Conservation (phyloP, 495 filamentous ascomycete genomes). For the Aspergillus panamensis region DNA sequence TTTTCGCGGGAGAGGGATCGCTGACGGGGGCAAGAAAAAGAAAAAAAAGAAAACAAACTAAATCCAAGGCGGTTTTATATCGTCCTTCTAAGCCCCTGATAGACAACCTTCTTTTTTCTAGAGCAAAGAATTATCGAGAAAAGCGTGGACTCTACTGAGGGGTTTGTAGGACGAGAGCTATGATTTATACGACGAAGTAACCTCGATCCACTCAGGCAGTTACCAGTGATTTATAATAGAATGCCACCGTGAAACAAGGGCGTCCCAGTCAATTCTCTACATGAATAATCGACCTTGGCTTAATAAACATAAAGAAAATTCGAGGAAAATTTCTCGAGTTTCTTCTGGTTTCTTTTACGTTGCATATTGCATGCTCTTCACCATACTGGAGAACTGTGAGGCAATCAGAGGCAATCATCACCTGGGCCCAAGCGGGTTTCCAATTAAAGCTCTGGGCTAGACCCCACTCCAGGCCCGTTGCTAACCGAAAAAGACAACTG, state of each 20-base stretch:
- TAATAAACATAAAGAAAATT: constrained; percentile 1
- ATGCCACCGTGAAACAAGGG: neutral
- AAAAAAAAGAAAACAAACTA: neutral
- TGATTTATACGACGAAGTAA: constrained; percentile 8
- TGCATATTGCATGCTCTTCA: constrained; percentile 1
- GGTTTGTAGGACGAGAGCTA: neutral
- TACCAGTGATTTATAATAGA: constrained; percentile 17
- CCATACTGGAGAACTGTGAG: constrained; percentile 10
- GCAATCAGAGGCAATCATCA: constrained; percentile 1
- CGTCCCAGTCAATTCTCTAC: constrained; percentile 1
- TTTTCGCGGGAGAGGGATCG: constrained; percentile 15
- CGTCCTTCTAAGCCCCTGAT: neutral
- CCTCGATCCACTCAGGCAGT: neutral
- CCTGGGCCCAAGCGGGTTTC: constrained; percentile 14
- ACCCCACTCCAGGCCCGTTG: constrained; percentile 3
- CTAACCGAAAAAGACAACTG: constrained; percentile 2
- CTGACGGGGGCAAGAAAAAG: neutral
- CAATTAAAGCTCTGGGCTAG: constrained; percentile 5
- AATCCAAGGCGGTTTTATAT: neutral
- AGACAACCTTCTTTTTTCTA: neutral
- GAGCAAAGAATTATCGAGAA: neutral
- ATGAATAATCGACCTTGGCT: constrained; percentile 7
- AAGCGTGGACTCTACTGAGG: neutral
- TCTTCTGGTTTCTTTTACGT: constrained; percentile 16
- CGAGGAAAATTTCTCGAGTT: constrained; percentile 1